These are phyloP conservation scores for Phytopythium delawarense DNA, from an alignment of 352 stramenopile genomes.

Conservation along the genomic window DNA sequence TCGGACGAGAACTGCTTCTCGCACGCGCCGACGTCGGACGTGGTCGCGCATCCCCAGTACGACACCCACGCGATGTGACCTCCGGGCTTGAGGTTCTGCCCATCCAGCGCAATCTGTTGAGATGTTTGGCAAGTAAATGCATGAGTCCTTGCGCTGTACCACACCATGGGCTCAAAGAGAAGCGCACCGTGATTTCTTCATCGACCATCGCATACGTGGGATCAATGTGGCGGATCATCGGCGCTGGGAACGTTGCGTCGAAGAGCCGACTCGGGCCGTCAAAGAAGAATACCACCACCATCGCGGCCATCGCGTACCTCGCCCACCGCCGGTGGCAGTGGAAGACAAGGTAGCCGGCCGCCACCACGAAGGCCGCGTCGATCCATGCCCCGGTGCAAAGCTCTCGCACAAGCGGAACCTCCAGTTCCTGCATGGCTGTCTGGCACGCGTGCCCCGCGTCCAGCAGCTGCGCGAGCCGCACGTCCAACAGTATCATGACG, in stretches of 20 bases:
- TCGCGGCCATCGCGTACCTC: slow-evolving; percentile 36
- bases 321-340: slow-evolving; percentile 56
- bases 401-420: slow-evolving; percentile 44
- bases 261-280: slow-evolving; percentile 46
- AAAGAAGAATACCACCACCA: slow-evolving; percentile 40
- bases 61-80: slow-evolving; percentile 73
- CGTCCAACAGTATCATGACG: slow-evolving; percentile 35
- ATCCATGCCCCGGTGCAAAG: slow-evolving; percentile 53
- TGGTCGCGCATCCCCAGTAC: slow-evolving; percentile 75
- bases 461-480: slow-evolving; percentile 33
- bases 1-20: slow-evolving; percentile 66
- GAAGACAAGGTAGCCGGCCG: slow-evolving; percentile 41
- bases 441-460: slow-evolving; percentile 32
- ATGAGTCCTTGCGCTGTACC: neutral
- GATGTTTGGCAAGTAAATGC: neutral
- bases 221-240: slow-evolving; percentile 55
- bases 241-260: slow-evolving; percentile 47
- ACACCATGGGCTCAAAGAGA: neutral
- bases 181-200: slow-evolving; percentile 57
- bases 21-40: slow-evolving; percentile 47
- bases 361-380: slow-evolving; percentile 33
- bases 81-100: slow-evolving; percentile 71
- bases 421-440: slow-evolving; percentile 35
- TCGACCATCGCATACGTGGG: slow-evolving; percentile 64
- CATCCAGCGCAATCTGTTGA: slow-evolving; percentile 46